Percentiles rank a stretch among this genome's conserved stretches.
Evolutionary conservation across 441 rosid species (phyloP).

Genomic region (Dalechampia spathulata): DNA sequence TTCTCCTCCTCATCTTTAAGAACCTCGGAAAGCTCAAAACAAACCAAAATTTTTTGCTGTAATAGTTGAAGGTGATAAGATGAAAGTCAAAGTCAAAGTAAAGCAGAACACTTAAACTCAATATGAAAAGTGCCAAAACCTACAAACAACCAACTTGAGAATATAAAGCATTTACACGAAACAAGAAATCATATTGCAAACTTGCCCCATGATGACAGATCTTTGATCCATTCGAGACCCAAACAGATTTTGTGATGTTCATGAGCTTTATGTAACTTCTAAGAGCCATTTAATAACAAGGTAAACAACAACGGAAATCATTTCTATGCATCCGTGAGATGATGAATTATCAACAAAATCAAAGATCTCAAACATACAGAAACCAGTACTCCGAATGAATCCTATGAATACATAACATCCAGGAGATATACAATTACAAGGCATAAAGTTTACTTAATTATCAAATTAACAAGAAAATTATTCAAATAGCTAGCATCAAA

Average conservation of each 20-base stretch:
- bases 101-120: conserved; percentile 2
- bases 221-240: background rate
- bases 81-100: background rate
- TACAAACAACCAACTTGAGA: background rate
- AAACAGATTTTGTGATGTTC: background rate
- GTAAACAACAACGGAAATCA: background rate
- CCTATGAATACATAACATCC: background rate
- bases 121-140: background rate
- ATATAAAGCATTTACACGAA: background rate
- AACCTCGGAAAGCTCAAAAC: conserved; percentile 14
- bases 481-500: conserved; percentile 1
- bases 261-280: conserved; percentile 3
- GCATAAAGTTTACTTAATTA: background rate
- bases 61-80: conserved; percentile 11
- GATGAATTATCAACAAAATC: background rate
- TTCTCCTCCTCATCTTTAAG: conserved; percentile 12
- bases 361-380: background rate
- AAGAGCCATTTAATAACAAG: background rate
- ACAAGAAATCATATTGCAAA: conserved; percentile 1
- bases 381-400: conserved; percentile 3
- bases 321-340: background rate
- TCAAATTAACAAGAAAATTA: background rate
- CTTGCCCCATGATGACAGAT: background rate
- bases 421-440: no score
- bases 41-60: conserved; percentile 24